These are phyloP conservation scores for Perilla frutescens DNA, from an alignment of 257 asterid species.

Conservation along the genomic window DNA sequence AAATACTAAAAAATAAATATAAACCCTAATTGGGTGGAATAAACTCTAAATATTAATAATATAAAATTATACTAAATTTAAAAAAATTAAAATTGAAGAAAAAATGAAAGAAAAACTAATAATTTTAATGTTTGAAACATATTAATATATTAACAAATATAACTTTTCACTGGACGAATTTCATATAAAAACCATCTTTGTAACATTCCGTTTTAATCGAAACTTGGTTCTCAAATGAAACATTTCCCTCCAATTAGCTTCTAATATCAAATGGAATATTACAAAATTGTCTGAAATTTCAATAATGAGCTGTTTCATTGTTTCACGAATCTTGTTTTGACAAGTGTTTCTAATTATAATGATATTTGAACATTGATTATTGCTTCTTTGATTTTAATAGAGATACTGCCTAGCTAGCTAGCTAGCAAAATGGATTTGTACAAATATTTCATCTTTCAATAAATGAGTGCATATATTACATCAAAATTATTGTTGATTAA, in stretches of 20 bases:
- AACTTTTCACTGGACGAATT: no score
- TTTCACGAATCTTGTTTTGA: neutral
- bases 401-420: neutral
- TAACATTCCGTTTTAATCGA: neutral
- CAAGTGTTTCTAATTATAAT: conserved; percentile 17
- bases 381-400: conserved; percentile 19
- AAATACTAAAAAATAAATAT: neutral
- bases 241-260: conserved; percentile 18
- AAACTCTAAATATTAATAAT: no score
- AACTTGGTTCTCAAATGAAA: neutral
- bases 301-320: neutral
- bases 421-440: neutral
- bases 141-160: no score
- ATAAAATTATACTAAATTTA: no score
- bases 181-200: neutral
- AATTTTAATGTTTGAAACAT: no score
- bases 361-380: conserved; percentile 14
- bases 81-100: no score
- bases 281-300: neutral
- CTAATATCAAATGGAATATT: neutral
- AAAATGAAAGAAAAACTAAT: no score
- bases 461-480: conserved; percentile 13
- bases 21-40: no score
- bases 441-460: neutral
- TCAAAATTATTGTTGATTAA: conserved; percentile 5